Evolutionary conservation across 129 eudicot genomes (phyloP).

Genomic region (Artemisia argyi): DNA sequence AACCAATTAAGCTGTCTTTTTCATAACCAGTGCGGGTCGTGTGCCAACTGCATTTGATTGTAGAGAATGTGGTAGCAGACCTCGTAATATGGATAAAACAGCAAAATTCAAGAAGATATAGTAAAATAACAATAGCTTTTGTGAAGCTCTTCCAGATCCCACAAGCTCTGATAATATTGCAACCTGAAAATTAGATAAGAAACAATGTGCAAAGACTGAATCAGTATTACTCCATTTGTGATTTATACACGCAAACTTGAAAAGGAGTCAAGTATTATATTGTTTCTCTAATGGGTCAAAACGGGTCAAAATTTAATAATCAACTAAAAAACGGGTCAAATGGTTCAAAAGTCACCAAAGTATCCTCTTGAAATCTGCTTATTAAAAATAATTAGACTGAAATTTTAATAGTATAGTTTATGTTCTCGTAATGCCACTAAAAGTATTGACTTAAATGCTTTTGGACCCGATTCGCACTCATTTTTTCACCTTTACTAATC

Average conservation of each 20-base stretch:
- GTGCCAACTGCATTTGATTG: slow-evolving; percentile 34
- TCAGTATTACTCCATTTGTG: background rate
- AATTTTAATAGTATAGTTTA: too few species aligned
- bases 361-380: too few species aligned
- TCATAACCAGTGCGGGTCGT: slow-evolving; percentile 36
- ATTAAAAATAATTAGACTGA: too few species aligned
- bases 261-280: too few species aligned
- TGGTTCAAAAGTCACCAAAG: background rate
- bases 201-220: background rate
- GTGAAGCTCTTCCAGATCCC: slow-evolving; percentile 58
- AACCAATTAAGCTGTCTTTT: slow-evolving; percentile 60
- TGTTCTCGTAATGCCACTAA: too few species aligned
- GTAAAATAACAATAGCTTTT: slow-evolving; percentile 51
- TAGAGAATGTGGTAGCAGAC: slow-evolving; percentile 42
- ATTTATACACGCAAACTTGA: background rate
- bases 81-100: slow-evolving; percentile 62
- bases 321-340: background rate
- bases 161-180: slow-evolving; percentile 62
- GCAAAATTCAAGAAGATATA: slow-evolving; percentile 64
- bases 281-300: too few species aligned
- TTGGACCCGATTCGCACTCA: background rate
- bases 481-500: background rate
- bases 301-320: too few species aligned
- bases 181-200: slow-evolving; percentile 43
- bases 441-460: too few species aligned